Conservation (phyloP, 2,329 filamentous ascomycete species). For the Trichoderma semiorbis region DNA sequence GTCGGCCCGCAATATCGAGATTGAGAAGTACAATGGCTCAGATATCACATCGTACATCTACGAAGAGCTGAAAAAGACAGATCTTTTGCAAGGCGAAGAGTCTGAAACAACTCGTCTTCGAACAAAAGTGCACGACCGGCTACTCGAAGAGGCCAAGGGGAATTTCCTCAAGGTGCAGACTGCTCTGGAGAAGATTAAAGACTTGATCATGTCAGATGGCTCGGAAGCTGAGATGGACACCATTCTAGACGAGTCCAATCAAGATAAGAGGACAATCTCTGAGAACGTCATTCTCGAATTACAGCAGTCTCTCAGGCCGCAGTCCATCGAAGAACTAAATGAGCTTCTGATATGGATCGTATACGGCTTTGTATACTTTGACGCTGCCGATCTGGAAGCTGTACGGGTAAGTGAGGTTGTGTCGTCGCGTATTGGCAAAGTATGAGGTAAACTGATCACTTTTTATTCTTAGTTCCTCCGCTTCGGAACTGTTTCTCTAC, state of each 20-base stretch:
- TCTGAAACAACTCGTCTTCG: background rate
- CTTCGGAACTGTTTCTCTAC: background rate
- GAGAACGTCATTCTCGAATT: background rate
- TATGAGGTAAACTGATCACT: background rate
- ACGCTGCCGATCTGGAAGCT: background rate
- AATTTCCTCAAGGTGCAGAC: background rate
- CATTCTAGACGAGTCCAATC: background rate
- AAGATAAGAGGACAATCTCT: background rate
- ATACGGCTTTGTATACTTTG: background rate
- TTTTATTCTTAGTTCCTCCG: background rate
- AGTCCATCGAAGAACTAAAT: background rate
- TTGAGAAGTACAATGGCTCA: background rate
- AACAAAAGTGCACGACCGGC: background rate
- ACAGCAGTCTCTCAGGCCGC: background rate
- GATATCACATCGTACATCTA: background rate
- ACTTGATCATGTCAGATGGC: background rate
- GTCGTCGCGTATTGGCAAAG: background rate
- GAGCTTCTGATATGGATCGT: background rate
- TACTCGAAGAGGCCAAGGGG: background rate
- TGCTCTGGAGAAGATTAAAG: constrained; percentile 1
- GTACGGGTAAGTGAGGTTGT: background rate
- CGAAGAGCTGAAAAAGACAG: background rate
- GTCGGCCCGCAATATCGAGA: background rate
- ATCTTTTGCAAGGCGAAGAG: background rate
- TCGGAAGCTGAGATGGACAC: background rate